Base-by-base conservation (phyloP, 176 grass and related monocot genomes). In the Rhynchospora pubera region DNA sequence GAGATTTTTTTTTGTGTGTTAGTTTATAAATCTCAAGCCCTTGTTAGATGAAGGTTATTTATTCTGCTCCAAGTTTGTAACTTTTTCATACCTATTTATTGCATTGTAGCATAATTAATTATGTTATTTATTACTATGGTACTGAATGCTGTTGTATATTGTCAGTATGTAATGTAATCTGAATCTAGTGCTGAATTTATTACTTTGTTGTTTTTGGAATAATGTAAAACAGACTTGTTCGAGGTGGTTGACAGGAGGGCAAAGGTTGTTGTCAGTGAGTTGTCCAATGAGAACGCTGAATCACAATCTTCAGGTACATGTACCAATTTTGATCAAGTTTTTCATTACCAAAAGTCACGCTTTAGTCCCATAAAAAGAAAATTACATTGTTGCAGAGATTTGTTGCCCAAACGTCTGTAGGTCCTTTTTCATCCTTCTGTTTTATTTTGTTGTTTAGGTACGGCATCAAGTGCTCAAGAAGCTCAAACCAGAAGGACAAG, bases 211-310 rank as follows among this genome's bases (percentile, higher is more conserved):
- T 6, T 12, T 46, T 24, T 74, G 65, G 85, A 77, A 69, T 64
- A 30, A 77, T 48, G 28, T 15, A 79, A 39, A 79, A 84, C 66
- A 99, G 96, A 99, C 84, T 91, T 99, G 82, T 86, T 99, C 14
- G 96, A 99, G 87, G 96, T 99, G 15, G 96, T 99, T 5, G 96
- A 99, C 86, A 79, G 92, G 83, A 91, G 92, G 82, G 96, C 92
- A 70, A 99, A 99, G 74, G 90, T 88, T 86, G 96, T 99, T 71
- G 96, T 85, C 18, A 91, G 82, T 32, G 96, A 99, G 86, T 71
- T 93, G 84, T 86, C 92, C 6, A 86, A 99, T 84, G 96, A 99
- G 53, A 89, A 93, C 74, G 71, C 90, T 55, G 86, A 64, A 51
- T 86, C 82, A 43, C 96, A 93, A 81, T 87, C 79, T 84, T 79